These are phyloP conservation scores for Penicillium corylophilum DNA, from an alignment of 2,329 filamentous ascomycete genomes.

Conservation along the genomic window DNA sequence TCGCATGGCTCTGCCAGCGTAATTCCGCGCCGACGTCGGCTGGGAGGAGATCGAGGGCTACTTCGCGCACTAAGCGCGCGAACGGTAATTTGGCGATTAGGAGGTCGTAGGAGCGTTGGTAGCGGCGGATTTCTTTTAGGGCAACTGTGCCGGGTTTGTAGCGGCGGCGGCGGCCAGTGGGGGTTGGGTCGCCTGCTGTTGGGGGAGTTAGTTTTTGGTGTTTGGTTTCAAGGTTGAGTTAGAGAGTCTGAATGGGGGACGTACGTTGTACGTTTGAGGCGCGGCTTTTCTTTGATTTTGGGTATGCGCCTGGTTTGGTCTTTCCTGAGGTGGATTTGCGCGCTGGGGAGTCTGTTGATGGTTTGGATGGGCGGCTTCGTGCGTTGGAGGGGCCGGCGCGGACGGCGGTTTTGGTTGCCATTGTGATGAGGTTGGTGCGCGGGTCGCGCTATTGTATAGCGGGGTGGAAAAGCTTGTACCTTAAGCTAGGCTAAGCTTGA, in stretches of 20 bases:
- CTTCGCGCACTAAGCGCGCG: conserved; percentile 51
- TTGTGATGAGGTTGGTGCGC: conserved; percentile 5
- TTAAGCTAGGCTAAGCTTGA: too few species aligned
- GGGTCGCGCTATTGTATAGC: background rate
- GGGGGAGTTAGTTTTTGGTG: background rate
- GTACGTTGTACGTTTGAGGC: conserved; percentile 41
- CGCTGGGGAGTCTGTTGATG: conserved; percentile 12
- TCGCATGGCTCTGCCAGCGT: conserved; percentile 94
- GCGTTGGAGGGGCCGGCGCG: conserved; percentile 11
- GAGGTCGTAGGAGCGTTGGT: conserved; percentile 86
- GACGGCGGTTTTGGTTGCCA: conserved; percentile 32
- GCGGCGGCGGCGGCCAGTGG: conserved; percentile 59
- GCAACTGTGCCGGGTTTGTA: conserved; percentile 81
- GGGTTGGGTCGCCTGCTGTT: conserved; percentile 71
- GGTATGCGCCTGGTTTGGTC: background rate
- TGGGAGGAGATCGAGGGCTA: conserved; percentile 57
- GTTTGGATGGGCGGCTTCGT: conserved; percentile 3
- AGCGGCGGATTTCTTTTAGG: conserved; percentile 84
- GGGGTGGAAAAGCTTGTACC: too few species aligned
- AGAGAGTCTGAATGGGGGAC: conserved; percentile 12
- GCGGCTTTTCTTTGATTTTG: conserved; percentile 15
- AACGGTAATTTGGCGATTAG: conserved; percentile 64
- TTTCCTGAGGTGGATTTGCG: conserved; percentile 19
- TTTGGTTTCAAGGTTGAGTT: too few species aligned
- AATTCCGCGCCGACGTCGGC: conserved; percentile 64